Conservation (phyloP, 441 rosid genomes). For the Kokia cookei region DNA sequence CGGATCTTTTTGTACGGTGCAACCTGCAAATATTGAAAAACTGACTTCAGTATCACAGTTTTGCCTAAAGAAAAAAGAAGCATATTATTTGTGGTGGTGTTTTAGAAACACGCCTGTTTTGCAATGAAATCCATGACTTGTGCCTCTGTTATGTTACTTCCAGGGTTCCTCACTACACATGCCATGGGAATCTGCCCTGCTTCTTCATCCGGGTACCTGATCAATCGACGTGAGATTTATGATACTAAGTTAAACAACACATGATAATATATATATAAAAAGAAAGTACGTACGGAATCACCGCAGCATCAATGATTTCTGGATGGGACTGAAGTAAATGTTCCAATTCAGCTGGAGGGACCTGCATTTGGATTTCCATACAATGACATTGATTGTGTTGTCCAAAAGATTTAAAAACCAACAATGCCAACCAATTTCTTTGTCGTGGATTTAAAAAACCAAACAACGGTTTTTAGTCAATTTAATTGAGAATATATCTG, state of each 20-base stretch:
- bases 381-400: neutral
- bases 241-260: neutral
- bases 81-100: neutral
- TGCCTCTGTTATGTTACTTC: conserved; percentile 47
- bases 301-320: conserved; percentile 80
- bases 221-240: neutral
- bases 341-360: conserved; percentile 89
- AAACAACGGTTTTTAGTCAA: too few relatives aligned
- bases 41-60: neutral
- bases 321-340: conserved; percentile 67
- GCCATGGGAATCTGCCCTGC: conserved; percentile 96
- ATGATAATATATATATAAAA: neutral
- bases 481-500: neutral
- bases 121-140: conserved; percentile 66
- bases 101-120: conserved; percentile 46
- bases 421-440: neutral
- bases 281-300: conserved; percentile 55
- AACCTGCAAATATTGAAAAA: conserved; percentile 36
- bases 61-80: neutral
- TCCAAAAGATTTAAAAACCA: neutral
- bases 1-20: conserved; percentile 87
- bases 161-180: conserved; percentile 74
- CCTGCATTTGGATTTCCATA: conserved; percentile 31
- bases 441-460: neutral
- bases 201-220: conserved; percentile 85